A percentile compares a stretch with the other conserved stretches of the same genome.
Conservation (phyloP, 106 monocot genomes). For the Dioscorea alata region DNA sequence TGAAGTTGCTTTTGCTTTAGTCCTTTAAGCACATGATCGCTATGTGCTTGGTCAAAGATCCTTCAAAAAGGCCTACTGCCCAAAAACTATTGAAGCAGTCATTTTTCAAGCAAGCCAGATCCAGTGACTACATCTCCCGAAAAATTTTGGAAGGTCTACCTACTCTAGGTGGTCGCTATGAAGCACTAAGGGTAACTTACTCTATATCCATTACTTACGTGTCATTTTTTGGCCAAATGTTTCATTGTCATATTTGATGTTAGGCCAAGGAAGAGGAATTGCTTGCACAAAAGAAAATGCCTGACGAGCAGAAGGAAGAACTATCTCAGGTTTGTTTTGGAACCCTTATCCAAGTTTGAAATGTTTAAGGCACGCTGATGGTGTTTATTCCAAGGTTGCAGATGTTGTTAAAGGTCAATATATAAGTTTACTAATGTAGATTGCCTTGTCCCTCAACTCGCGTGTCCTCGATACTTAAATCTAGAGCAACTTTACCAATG, state of each 20-base stretch:
- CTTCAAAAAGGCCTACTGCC: constrained; percentile 48
- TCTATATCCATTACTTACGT: not conserved
- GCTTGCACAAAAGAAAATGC: constrained; percentile 82
- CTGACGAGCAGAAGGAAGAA: constrained; percentile 58
- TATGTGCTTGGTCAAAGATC: constrained; percentile 68
- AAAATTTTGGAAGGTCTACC: constrained; percentile 49
- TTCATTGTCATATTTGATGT: not conserved
- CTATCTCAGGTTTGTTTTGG: constrained; percentile 20
- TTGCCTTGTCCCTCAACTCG: too few species aligned
- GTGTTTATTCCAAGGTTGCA: not conserved
- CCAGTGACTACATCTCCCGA: constrained; percentile 29
- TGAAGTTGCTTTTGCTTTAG: constrained; percentile 17
- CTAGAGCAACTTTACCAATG: too few species aligned
- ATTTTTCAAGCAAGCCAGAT: constrained; percentile 68
- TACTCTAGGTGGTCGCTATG: constrained; percentile 40
- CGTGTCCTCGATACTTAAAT: too few species aligned
- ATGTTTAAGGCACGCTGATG: not conserved
- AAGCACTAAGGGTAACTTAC: constrained; percentile 38
- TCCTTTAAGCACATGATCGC: constrained; percentile 70
- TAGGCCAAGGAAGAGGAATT: constrained; percentile 74
- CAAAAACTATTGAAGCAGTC: constrained; percentile 43
- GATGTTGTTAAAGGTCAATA: not conserved
- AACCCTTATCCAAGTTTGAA: not conserved
- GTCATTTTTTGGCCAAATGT: not conserved
- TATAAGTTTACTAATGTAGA: not conserved